These are phyloP conservation scores for Rhizopogon vinicolor DNA, from an alignment of 768 basidiomycete genomes.

Conservation along the genomic window DNA sequence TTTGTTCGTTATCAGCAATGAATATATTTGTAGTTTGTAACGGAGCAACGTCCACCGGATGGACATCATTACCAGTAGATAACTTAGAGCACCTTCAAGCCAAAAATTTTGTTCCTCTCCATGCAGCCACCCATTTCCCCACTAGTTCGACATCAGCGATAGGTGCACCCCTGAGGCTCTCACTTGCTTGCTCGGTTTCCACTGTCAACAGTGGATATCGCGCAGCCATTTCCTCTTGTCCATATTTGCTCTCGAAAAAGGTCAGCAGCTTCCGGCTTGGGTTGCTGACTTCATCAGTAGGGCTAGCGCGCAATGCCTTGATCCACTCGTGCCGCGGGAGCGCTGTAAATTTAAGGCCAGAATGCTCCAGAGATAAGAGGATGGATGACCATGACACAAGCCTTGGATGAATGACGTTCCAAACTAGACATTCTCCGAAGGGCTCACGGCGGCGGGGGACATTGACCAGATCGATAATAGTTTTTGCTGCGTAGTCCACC, in stretches of 20 bases:
- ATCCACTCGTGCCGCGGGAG: constrained; percentile 19
- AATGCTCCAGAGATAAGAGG: constrained; percentile 31
- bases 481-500: constrained; percentile 44
- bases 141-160: constrained; percentile 25
- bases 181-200: constrained; percentile 9
- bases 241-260: constrained; percentile 23
- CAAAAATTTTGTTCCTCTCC: constrained; percentile 37
- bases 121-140: constrained; percentile 36
- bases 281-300: constrained; percentile 16
- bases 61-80: too few relatives aligned
- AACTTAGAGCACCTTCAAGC: not conserved
- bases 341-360: constrained; percentile 27
- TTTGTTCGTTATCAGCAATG: not conserved
- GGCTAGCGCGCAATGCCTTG: constrained; percentile 17
- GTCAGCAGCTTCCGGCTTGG: constrained; percentile 19
- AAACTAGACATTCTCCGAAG: constrained; percentile 14
- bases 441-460: not conserved
- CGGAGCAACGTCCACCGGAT: too few relatives aligned
- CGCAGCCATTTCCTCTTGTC: constrained; percentile 5
- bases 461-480: constrained; percentile 40
- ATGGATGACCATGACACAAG: constrained; percentile 32
- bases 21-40: not conserved
- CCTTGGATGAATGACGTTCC: constrained; percentile 14
- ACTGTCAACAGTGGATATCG: constrained; percentile 9
- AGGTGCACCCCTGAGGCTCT: constrained; percentile 12